Evolutionary conservation across 2,329 filamentous ascomycete species (phyloP).

Genomic region (Nigrospora osmanthi): DNA sequence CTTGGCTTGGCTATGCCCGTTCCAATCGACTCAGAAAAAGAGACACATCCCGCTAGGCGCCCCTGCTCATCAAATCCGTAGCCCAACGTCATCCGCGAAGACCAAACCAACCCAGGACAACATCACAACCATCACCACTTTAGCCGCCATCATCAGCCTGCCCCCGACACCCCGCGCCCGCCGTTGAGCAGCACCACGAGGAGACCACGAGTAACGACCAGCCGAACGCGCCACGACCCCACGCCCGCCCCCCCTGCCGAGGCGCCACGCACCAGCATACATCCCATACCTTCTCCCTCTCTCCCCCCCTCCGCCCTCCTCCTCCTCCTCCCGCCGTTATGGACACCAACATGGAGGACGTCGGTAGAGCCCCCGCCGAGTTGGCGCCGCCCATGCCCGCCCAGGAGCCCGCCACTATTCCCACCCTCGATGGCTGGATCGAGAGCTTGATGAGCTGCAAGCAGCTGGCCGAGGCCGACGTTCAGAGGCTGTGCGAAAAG

Average conservation of each 20-base stretch:
- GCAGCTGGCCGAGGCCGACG: constrained; percentile 89
- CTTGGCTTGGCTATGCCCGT: too few relatives aligned
- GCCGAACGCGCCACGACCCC: background rate
- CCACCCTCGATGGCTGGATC: constrained; percentile 95
- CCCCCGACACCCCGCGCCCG: too few relatives aligned
- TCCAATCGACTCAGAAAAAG: too few relatives aligned
- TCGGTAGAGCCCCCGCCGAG: constrained; percentile 76
- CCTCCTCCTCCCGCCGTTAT: constrained; percentile 37
- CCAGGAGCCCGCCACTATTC: constrained; percentile 77
- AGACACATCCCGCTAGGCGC: too few relatives aligned
- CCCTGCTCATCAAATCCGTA: too few relatives aligned
- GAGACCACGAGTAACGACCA: too few relatives aligned
- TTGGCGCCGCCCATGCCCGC: constrained; percentile 57
- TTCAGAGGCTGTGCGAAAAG: constrained; percentile 96
- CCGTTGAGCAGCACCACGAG: too few relatives aligned
- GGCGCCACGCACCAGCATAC: background rate
- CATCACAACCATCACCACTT: too few relatives aligned
- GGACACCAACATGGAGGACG: constrained; percentile 99
- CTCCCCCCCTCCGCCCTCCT: background rate
- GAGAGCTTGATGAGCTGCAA: constrained; percentile 98
- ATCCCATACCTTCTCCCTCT: background rate
- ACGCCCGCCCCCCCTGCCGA: background rate
- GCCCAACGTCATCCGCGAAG: too few relatives aligned
- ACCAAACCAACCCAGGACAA: too few relatives aligned
- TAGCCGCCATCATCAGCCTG: too few relatives aligned